Conservation (phyloP, 306 rosid species). For the Pterocarpus macrocarpus region DNA sequence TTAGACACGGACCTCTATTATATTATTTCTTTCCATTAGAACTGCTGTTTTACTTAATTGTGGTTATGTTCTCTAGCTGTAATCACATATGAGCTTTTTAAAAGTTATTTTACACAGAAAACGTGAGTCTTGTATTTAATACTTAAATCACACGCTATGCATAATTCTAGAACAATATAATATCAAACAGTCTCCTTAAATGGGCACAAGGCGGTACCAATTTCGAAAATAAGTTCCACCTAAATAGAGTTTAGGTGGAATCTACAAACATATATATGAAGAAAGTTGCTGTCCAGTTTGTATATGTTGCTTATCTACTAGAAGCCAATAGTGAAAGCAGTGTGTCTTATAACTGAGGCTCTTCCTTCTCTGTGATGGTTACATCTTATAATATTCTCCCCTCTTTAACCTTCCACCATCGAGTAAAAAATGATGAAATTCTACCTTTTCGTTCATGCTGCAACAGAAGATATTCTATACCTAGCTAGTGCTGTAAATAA, state of each 20-base stretch:
- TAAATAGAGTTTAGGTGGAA: constrained; percentile 45
- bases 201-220: not conserved
- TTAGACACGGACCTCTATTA: constrained; percentile 36
- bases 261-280: constrained; percentile 9
- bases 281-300: not conserved
- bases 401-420: constrained; percentile 39
- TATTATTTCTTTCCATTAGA: constrained; percentile 37
- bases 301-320: constrained; percentile 10
- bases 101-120: constrained; percentile 23
- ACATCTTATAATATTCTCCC: constrained; percentile 41
- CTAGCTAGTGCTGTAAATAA: not conserved
- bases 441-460: constrained; percentile 25
- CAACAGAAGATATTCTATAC: not conserved
- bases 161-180: constrained; percentile 49
- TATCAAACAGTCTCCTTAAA: constrained; percentile 11
- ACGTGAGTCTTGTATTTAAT: constrained; percentile 33
- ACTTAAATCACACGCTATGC: constrained; percentile 51
- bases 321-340: constrained; percentile 44
- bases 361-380: constrained; percentile 34
- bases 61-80: constrained; percentile 56
- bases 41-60: constrained; percentile 40
- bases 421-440: constrained; percentile 25
- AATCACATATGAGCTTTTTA: constrained; percentile 40
- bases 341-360: not conserved
- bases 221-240: not conserved